These are phyloP conservation scores for Zymoseptoria pseudotritici DNA, from an alignment of 2,329 filamentous ascomycete species.

Conservation along the genomic window DNA sequence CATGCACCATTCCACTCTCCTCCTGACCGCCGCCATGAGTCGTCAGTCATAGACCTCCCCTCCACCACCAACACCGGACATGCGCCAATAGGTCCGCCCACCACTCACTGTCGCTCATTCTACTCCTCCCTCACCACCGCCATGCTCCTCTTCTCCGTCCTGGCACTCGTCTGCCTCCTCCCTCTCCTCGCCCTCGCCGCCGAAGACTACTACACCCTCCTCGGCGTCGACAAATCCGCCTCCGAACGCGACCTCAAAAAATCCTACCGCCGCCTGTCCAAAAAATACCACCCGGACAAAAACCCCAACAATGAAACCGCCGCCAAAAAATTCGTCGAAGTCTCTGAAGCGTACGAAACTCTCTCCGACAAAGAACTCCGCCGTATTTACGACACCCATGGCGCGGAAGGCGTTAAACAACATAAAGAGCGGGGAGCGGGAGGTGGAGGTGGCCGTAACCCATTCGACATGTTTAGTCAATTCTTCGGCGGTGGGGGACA, in stretches of 20 bases:
- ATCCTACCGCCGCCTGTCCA: slow-evolving; percentile 84
- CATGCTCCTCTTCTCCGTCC: slow-evolving; percentile 38
- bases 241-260: slow-evolving; percentile 86
- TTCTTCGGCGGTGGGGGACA: slow-evolving; percentile 93
- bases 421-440: slow-evolving; percentile 65
- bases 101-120: background rate
- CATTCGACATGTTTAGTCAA: slow-evolving; percentile 90
- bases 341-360: slow-evolving; percentile 92
- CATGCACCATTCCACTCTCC: background rate
- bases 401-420: slow-evolving; percentile 82
- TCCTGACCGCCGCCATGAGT: background rate
- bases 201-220: slow-evolving; percentile 75
- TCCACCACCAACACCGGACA: background rate
- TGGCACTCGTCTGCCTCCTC: slow-evolving; percentile 38
- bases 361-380: slow-evolving; percentile 73
- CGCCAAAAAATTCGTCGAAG: slow-evolving; percentile 83
- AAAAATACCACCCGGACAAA: slow-evolving; percentile 96
- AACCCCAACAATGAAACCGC: slow-evolving; percentile 79
- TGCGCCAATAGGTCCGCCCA: background rate
- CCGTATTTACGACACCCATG: slow-evolving; percentile 88
- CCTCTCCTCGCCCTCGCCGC: slow-evolving; percentile 39
- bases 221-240: slow-evolving; percentile 72
- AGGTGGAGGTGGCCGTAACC: slow-evolving; percentile 60
- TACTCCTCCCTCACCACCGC: background rate
- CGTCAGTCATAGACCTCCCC: background rate